These are phyloP conservation scores for Cantharellus anzutake DNA, from an alignment of 768 basidiomycete species.

Conservation along the genomic window DNA sequence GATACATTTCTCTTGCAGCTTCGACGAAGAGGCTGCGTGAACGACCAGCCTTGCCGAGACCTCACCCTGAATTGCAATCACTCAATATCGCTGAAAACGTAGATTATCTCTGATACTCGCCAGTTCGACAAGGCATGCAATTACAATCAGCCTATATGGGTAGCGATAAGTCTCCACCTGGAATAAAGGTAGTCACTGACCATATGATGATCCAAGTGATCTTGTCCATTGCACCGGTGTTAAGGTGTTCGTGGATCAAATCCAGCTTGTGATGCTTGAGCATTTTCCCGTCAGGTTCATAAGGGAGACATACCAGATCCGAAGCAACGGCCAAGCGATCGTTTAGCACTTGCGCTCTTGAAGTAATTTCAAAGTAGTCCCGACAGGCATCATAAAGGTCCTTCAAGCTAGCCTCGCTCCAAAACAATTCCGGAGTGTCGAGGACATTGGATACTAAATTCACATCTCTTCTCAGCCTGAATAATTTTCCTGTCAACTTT, in stretches of 20 bases:
- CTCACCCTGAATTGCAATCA: conserved; percentile 41
- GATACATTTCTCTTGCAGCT: not conserved
- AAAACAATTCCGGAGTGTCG: conserved; percentile 86
- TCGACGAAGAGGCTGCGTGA: conserved; percentile 23
- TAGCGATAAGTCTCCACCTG: not conserved
- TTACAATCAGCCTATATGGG: conserved; percentile 39
- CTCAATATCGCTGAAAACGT: not conserved
- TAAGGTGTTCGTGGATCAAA: conserved; percentile 84
- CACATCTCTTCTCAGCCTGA: conserved; percentile 75
- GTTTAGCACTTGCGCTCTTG: conserved; percentile 66
- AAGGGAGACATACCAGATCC: conserved; percentile 47
- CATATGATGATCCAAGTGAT: conserved; percentile 72
- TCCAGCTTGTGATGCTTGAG: conserved; percentile 36
- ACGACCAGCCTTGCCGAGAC: conserved; percentile 59
- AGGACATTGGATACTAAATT: conserved; percentile 86
- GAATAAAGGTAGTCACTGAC: conserved; percentile 30
- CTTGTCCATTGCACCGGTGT: conserved; percentile 74
- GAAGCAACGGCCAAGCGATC: conserved; percentile 76
- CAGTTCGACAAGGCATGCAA: conserved; percentile 74
- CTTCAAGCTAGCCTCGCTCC: conserved; percentile 82
- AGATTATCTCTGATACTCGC: conserved; percentile 19
- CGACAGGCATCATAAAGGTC: conserved; percentile 81
- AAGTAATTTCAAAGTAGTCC: conserved; percentile 87
- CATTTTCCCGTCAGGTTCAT: not conserved
- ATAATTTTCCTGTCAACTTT: conserved; percentile 67